Conservation (phyloP, 2,329 filamentous ascomycete genomes). For the Teratosphaeria pseudoeucalypti region DNA sequence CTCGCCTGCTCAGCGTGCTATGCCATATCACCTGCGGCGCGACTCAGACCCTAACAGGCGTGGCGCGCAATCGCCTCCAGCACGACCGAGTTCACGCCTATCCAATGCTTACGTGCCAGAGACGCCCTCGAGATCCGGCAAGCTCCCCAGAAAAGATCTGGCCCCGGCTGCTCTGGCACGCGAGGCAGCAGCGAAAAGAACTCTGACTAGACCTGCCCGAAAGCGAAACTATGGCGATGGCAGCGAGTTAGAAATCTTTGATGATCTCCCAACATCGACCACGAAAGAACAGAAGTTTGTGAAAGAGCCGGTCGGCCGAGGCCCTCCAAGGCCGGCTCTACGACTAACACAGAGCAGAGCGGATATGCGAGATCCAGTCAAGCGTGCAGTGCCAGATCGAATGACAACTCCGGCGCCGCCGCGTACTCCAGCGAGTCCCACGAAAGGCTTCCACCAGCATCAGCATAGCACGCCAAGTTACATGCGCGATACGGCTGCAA, state of each 20-base stretch:
- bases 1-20: slow-evolving; percentile 48
- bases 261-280: slow-evolving; percentile 83
- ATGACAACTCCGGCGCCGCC: slow-evolving; percentile 38
- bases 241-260: slow-evolving; percentile 82
- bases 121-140: slow-evolving; percentile 35
- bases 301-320: slow-evolving; percentile 63
- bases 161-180: slow-evolving; percentile 41
- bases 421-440: slow-evolving; percentile 45
- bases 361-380: slow-evolving; percentile 20
- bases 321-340: slow-evolving; percentile 46
- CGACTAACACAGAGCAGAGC: slow-evolving; percentile 20
- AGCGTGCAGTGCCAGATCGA: slow-evolving; percentile 29
- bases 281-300: slow-evolving; percentile 72
- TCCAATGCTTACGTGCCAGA: slow-evolving; percentile 39
- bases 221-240: slow-evolving; percentile 78
- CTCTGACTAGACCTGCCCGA: slow-evolving; percentile 61
- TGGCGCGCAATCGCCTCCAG: slow-evolving; percentile 35
- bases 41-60: slow-evolving; percentile 58
- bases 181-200: slow-evolving; percentile 52
- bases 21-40: slow-evolving; percentile 63
- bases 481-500: slow-evolving; percentile 56
- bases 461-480: slow-evolving; percentile 49
- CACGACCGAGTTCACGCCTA: slow-evolving; percentile 37
- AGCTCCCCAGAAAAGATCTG: slow-evolving; percentile 28
- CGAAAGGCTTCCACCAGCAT: slow-evolving; percentile 30